Percentiles rank a stretch among this genome's conserved stretches.
Conservation (phyloP, 1,284 basidiomycete species). For the Ustilago vetiveriae region DNA sequence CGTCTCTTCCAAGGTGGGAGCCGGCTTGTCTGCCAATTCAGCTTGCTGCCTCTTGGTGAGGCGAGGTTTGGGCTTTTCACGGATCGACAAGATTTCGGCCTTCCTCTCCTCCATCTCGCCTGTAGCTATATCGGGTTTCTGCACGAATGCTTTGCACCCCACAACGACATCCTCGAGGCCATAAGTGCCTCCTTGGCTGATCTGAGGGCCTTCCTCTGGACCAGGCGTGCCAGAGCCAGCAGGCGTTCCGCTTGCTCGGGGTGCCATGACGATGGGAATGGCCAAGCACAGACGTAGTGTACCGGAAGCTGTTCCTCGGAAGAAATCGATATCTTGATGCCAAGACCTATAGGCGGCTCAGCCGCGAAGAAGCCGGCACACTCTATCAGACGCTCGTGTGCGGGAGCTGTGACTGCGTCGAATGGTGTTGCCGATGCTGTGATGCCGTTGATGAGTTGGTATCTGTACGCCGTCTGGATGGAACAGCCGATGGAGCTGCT, state of each 20-base stretch:
- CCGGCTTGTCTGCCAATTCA: conserved; percentile 39
- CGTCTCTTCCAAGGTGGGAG: conserved; percentile 51
- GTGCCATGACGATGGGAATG: conserved; percentile 41
- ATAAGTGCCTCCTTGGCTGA: conserved; percentile 59
- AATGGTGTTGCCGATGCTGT: not conserved
- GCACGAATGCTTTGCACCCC: conserved; percentile 63
- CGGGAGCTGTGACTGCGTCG: no score
- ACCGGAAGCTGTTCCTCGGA: not conserved
- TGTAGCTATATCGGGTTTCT: conserved; percentile 59
- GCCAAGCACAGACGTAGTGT: no score
- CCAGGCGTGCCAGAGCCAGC: conserved; percentile 45
- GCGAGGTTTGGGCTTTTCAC: conserved; percentile 59
- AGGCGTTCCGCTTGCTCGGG: conserved; percentile 41
- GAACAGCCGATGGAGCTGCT: no score
- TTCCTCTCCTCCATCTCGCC: conserved; percentile 63
- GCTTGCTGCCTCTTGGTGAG: conserved; percentile 53
- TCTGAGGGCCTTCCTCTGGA: conserved; percentile 43
- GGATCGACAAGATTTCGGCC: conserved; percentile 64
- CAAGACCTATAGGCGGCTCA: not conserved
- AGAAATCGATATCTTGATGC: not conserved
- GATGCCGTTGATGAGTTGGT: not conserved
- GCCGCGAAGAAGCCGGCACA: not conserved
- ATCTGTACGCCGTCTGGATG: not conserved
- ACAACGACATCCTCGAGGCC: conserved; percentile 53
- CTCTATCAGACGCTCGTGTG: no score